A percentile compares a stretch with the other conserved stretches of the same genome.
These are phyloP conservation scores for Chondrostereum purpureum DNA, from an alignment of 1,284 basidiomycete genomes.

Conservation along the genomic window DNA sequence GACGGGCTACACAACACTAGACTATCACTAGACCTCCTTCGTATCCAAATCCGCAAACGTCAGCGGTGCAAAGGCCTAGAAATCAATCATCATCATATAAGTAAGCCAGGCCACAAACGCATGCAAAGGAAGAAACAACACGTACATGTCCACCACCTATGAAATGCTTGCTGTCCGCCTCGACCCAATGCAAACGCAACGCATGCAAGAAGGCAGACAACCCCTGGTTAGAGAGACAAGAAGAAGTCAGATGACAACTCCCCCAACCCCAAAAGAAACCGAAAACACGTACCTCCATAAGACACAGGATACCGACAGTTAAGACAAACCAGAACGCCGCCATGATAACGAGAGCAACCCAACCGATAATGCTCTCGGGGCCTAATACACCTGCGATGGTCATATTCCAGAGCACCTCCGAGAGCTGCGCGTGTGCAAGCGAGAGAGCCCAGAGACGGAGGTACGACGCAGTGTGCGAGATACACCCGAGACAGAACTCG, in stretches of 20 bases:
- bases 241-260: too few relatives aligned
- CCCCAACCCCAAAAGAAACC: too few relatives aligned
- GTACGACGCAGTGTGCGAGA: slow-evolving; percentile 99
- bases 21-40: slow-evolving; percentile 25
- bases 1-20: too few relatives aligned
- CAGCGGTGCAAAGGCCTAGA: slow-evolving; percentile 59
- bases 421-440: slow-evolving; percentile 95
- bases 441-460: slow-evolving; percentile 98
- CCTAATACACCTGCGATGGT: slow-evolving; percentile 60
- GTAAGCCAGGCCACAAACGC: slow-evolving; percentile 22
- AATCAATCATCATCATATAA: slow-evolving; percentile 17
- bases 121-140: slow-evolving; percentile 20
- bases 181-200: slow-evolving; percentile 96
- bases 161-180: slow-evolving; percentile 96
- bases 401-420: slow-evolving; percentile 92
- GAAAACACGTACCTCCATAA: slow-evolving; percentile 78
- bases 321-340: slow-evolving; percentile 77
- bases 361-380: slow-evolving; percentile 35
- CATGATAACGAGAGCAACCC: slow-evolving; percentile 58
- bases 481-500: slow-evolving; percentile 97
- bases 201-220: slow-evolving; percentile 95
- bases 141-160: slow-evolving; percentile 83
- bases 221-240: slow-evolving; percentile 43
- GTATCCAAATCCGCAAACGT: slow-evolving; percentile 47
- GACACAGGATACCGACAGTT: slow-evolving; percentile 76